A percentile compares a stretch with the other conserved stretches of the same genome.
Evolutionary conservation across 2,329 filamentous ascomycete species (phyloP).

Genomic region (Aphanocladium album): DNA sequence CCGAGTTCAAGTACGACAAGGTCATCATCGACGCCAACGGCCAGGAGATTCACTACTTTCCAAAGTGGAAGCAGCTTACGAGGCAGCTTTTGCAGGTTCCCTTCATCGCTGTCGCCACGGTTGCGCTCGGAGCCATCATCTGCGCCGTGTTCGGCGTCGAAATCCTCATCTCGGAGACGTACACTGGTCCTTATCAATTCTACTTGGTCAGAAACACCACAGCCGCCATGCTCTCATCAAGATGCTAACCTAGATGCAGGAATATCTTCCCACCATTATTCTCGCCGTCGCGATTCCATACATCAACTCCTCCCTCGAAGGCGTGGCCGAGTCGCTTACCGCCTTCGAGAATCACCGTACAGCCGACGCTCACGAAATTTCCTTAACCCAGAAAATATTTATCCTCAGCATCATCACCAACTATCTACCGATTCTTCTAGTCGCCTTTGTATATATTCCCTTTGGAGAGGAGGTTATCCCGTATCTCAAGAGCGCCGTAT

Average conservation of each 20-base stretch:
- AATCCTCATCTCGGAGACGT: conserved; percentile 69
- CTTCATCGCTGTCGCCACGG: conserved; percentile 55
- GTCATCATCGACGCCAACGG: conserved; percentile 59
- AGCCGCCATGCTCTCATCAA: not conserved
- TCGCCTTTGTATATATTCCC: conserved; percentile 74
- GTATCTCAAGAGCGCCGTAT: conserved; percentile 55
- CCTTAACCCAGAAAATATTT: conserved; percentile 69
- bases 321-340: conserved; percentile 57
- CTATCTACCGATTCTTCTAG: conserved; percentile 70
- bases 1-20: conserved; percentile 60
- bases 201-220: conserved; percentile 46
- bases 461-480: conserved; percentile 65
- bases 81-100: conserved; percentile 66
- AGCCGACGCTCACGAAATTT: conserved; percentile 60
- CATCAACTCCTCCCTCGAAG: conserved; percentile 57
- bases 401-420: conserved; percentile 77
- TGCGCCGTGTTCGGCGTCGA: conserved; percentile 67
- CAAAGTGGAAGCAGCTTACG: conserved; percentile 57
- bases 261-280: conserved; percentile 67
- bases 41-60: conserved; percentile 56
- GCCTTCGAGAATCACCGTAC: conserved; percentile 74
- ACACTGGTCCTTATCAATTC: conserved; percentile 62
- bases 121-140: conserved; percentile 61
- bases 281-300: conserved; percentile 63
- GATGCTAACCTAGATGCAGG: conserved; percentile 33